Conservation (phyloP, 2,329 filamentous ascomycete genomes). For the Arachnomyces sp. region DNA sequence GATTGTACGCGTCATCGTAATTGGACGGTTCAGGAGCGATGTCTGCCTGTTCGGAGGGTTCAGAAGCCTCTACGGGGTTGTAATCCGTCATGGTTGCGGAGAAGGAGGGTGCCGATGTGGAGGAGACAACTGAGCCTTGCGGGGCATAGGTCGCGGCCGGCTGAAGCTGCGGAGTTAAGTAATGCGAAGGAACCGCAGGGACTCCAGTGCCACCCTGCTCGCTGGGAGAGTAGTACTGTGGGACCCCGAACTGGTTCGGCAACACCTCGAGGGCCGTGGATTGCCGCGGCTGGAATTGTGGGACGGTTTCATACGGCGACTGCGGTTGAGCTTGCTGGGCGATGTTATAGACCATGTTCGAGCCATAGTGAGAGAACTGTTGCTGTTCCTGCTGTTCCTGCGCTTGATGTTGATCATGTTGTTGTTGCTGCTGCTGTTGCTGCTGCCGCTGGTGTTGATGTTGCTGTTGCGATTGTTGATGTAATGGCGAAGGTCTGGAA, state of each 20-base stretch:
- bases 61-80: slow-evolving; percentile 29
- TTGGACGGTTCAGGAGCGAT: slow-evolving; percentile 37
- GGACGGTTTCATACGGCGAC: slow-evolving; percentile 65
- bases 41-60: slow-evolving; percentile 23
- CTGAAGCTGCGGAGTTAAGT: slow-evolving; percentile 57
- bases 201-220: slow-evolving; percentile 58
- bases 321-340: slow-evolving; percentile 53
- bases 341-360: slow-evolving; percentile 74
- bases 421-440: slow-evolving; percentile 1
- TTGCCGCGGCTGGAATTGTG: slow-evolving; percentile 69
- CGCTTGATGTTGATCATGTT: slow-evolving; percentile 4
- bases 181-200: slow-evolving; percentile 51
- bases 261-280: slow-evolving; percentile 72
- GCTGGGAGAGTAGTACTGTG: slow-evolving; percentile 65
- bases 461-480: slow-evolving; percentile 17
- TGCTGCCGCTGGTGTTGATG: slow-evolving; percentile 33
- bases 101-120: slow-evolving; percentile 46
- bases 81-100: slow-evolving; percentile 46
- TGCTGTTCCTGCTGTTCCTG: slow-evolving; percentile 38
- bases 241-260: slow-evolving; percentile 57
- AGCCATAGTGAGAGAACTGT: slow-evolving; percentile 48
- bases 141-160: slow-evolving; percentile 52
- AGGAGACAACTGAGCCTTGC: slow-evolving; percentile 49
- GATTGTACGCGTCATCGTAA: slow-evolving; percentile 61
- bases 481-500: slow-evolving; percentile 17